phyloP scores from a whole-genome alignment of 768 basidiomycete genomes.

The Chlorophyllum brunneum region DNA sequence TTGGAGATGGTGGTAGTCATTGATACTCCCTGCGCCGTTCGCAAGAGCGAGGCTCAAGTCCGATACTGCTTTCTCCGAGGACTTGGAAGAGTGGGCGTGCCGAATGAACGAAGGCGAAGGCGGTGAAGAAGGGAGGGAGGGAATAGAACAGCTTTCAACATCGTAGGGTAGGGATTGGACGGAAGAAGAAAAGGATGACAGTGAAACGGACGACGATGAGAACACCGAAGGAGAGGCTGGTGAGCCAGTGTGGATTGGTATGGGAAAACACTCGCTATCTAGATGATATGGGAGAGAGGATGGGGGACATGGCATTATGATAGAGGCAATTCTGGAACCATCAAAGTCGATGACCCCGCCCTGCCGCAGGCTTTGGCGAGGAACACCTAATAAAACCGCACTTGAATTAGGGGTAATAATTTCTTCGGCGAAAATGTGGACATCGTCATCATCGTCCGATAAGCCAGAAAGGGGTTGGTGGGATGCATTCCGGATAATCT shows the following conservation, averaged over 20 bases:
- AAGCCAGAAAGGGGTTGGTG: constrained; percentile 25
- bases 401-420: constrained; percentile 23
- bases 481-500: constrained; percentile 11
- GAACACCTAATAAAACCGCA: constrained; percentile 37
- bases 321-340: neutral
- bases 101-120: constrained; percentile 26
- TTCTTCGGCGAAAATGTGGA: constrained; percentile 52
- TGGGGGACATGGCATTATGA: neutral
- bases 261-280: neutral
- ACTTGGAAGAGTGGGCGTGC: constrained; percentile 18
- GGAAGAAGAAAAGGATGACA: neutral
- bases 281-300: neutral
- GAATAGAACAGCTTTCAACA: constrained; percentile 10
- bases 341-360: neutral
- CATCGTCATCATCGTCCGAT: constrained; percentile 53
- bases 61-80: constrained; percentile 21
- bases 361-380: neutral
- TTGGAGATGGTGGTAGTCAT: constrained; percentile 20
- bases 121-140: constrained; percentile 14
- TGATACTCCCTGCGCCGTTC: constrained; percentile 26
- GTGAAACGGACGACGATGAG: neutral
- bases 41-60: constrained; percentile 24
- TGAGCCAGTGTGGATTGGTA: neutral
- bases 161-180: neutral
- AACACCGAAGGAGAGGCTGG: neutral